Base-by-base conservation (phyloP, 1,139 yeast species). In the Diutina sp. region DNA sequence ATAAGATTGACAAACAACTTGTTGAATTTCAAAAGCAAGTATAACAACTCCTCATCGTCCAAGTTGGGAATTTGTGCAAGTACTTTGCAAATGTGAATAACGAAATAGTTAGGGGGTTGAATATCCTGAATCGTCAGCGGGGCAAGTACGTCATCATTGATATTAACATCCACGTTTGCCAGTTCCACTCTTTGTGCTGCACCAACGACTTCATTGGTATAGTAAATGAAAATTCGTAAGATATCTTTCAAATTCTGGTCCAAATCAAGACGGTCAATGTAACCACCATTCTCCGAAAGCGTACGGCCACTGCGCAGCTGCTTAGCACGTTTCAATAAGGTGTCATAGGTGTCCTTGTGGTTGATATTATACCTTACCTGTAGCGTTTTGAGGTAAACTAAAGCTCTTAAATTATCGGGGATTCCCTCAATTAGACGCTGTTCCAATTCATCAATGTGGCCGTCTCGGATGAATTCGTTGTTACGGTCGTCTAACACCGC, bases 1-100 rank as follows among this genome's bases (percentile, higher is more conserved):
- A 68, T 67, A 52, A 70, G 62, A 54, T 60, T 64, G 35, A 63
- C 56, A 55, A 69, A 68, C 45, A 72, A 56, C 59, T 70, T 71
- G 59, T 72, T 66, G 55, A 75, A 63, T 58, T 72, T 73, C 57
- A 76, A 65, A 25, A 76, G 62, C 4, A 76, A 56, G 41, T 69
- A 71, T 32, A 76, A 66, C 0, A 66, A 58, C 35, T 74, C 74
- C 56, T 72, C 73, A 46, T 65, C 65, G 14, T 64, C 60, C 46
- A 72, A 57, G 14, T 65, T 63, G 4, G 69, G 66, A 14, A 71
- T 56, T 4, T 56, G 50, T 16, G 62, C 62, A 21, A 73, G 55
- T 14, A 69, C 56, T 47, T 50, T 30, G 28, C 53, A 50, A 63
- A 63, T 53, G 46, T 64, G 66, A 32, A 67, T 62, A 7, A 70